A percentile compares a stretch with the other conserved stretches of the same genome.
Evolutionary conservation across 352 stramenopile genomes (phyloP).

Genomic region (Phytophthora tentaculata): DNA sequence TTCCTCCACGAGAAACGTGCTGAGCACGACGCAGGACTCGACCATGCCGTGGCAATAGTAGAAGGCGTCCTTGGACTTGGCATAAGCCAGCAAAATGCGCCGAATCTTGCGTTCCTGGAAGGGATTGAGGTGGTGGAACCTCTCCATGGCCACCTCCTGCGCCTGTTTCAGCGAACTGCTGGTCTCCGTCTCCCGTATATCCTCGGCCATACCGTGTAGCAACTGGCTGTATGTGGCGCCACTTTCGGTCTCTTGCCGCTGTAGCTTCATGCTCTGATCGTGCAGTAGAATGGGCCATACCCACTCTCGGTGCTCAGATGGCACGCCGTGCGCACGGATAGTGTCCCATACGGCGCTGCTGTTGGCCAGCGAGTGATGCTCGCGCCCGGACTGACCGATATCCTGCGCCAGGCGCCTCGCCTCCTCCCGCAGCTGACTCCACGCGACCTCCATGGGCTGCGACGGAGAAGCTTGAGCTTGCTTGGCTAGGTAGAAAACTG

Average conservation of each 20-base stretch:
- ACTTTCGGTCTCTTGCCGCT: constrained; percentile 49
- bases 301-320: constrained; percentile 77
- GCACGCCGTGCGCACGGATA: constrained; percentile 65
- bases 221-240: constrained; percentile 62
- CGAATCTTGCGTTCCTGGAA: constrained; percentile 89
- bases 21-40: constrained; percentile 79
- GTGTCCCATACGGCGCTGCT: constrained; percentile 51
- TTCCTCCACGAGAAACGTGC: constrained; percentile 77
- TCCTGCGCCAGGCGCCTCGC: constrained; percentile 54
- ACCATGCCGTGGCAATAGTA: constrained; percentile 88
- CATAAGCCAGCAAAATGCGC: constrained; percentile 76
- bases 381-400: constrained; percentile 63
- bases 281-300: constrained; percentile 80
- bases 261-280: constrained; percentile 66
- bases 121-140: constrained; percentile 78
- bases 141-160: constrained; percentile 81
- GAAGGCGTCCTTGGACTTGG: constrained; percentile 79
- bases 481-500: background rate
- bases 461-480: background rate
- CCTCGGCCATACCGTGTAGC: constrained; percentile 42
- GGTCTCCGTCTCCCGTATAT: constrained; percentile 42
- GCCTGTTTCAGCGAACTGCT: constrained; percentile 64
- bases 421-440: constrained; percentile 72
- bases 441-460: constrained; percentile 51
- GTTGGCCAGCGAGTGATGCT: constrained; percentile 71